phyloP scores from a whole-genome alignment of 768 basidiomycete species.

The Podaxis pistillaris region DNA sequence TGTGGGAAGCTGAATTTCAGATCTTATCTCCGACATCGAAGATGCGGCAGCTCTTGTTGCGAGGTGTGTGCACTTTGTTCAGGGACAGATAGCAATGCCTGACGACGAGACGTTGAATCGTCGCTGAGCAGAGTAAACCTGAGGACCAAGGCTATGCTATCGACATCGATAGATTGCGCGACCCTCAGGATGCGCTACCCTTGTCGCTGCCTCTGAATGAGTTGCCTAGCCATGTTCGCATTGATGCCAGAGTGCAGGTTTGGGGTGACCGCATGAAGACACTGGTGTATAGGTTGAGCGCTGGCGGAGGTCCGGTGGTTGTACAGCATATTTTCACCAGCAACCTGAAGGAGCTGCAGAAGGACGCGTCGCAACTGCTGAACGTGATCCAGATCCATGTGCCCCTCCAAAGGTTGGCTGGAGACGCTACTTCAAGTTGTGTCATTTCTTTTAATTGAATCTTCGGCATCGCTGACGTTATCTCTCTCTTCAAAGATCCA shows the following conservation, averaged over 20 bases:
- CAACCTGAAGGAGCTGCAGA: constrained; percentile 41
- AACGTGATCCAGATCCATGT: constrained; percentile 37
- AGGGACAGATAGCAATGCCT: background rate
- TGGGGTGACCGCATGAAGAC: constrained; percentile 35
- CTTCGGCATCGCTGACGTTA: background rate
- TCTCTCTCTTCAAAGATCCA: constrained; percentile 22
- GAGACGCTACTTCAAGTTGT: constrained; percentile 25
- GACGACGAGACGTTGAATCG: background rate
- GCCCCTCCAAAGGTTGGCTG: constrained; percentile 26
- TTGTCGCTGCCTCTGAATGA: constrained; percentile 30
- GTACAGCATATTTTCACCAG: constrained; percentile 48
- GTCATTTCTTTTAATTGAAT: background rate
- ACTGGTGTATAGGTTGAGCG: constrained; percentile 28
- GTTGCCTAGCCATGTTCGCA: constrained; percentile 20
- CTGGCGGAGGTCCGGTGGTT: constrained; percentile 14
- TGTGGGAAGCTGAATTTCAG: constrained; percentile 53
- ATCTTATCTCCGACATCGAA: constrained; percentile 42
- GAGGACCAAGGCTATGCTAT: constrained; percentile 24
- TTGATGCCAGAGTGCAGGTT: constrained; percentile 15
- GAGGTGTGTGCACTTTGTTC: constrained; percentile 26
- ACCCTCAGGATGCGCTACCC: constrained; percentile 32
- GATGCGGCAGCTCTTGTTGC: constrained; percentile 41
- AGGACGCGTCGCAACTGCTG: constrained; percentile 35
- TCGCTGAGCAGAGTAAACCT: constrained; percentile 19
- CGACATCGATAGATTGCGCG: constrained; percentile 29